Base-by-base conservation (phyloP, 2,329 filamentous ascomycete genomes). In the Leptographium procerum region DNA sequence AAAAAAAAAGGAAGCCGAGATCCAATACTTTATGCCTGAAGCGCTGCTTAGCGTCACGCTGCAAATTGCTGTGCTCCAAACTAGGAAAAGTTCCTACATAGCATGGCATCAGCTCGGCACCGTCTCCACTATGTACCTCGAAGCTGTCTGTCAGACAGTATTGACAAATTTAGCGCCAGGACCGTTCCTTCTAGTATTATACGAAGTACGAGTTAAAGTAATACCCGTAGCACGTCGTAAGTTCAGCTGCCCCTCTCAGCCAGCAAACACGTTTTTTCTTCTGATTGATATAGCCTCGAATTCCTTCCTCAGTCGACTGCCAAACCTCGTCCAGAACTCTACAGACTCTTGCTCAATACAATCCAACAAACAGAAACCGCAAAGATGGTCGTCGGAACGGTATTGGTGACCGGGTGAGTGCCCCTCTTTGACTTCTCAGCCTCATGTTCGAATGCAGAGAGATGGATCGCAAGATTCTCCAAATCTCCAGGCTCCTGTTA, bases 361-460 rank as follows among this genome's bases (percentile, higher is more conserved):
- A 9, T 9, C n/a, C n/a, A 57, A 7, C 47, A 43, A n/a, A 19
- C 24, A 14, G 13, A 48, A 14, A 59, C 60, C 59, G 61, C 62
- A 65, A 77, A 64, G 64, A 95, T 95, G 89, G 75, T 86, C 71
- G 81, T 88, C 66, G 89, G 90, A 77, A 94, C 91, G 62, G 89
- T 96, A 70, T 83, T 96, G 69, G 85, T 96, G 71, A 91, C 91
- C 68, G 91, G 91, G 91, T 96, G 85, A 77, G 85, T 47, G 24
- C 52, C 33, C 34, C 26, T 54, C 33, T 11, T 36, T 28, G 10
- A 16, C 22, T 3, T n/a, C 14, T 43, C 9, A 14, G 2, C 7
- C 13, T 24, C 29, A 3, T 52, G n/a, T 22, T n/a, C 48, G 11
- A 7, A 19, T 29, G 10, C 26, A 9, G 11, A 22, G 29, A 19